Conservation (phyloP, 768 basidiomycete genomes). For the Psilocybe sp. region DNA sequence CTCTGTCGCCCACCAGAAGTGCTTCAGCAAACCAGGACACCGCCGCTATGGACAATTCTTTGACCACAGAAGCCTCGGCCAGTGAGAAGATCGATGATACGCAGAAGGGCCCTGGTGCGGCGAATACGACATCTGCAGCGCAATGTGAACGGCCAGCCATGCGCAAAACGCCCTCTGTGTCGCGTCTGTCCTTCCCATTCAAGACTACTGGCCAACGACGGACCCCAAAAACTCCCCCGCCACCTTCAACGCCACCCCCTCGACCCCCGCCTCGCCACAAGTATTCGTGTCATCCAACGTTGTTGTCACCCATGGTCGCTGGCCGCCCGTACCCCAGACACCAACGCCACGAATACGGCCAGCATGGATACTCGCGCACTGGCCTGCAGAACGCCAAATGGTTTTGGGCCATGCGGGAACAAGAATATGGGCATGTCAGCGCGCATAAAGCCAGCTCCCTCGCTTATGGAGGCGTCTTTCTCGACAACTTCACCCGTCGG, state of each 20-base stretch:
- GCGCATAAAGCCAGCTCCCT: conserved; percentile 2
- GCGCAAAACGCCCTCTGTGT: conserved; percentile 20
- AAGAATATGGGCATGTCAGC: conserved; percentile 43
- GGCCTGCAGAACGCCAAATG: conserved; percentile 58
- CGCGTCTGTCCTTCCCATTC: conserved; percentile 22
- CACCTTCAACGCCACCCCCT: conserved; percentile 6
- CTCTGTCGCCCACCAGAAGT: conserved; percentile 10
- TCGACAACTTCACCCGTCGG: neutral
- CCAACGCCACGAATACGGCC: conserved; percentile 41
- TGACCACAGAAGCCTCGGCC: neutral
- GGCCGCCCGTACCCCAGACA: conserved; percentile 21
- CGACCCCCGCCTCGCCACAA: conserved; percentile 24
- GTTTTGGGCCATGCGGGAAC: conserved; percentile 59
- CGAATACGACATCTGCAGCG: too few species aligned
- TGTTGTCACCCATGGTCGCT: conserved; percentile 26
- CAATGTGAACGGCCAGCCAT: neutral
- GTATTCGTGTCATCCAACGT: conserved; percentile 36
- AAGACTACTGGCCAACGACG: conserved; percentile 14
- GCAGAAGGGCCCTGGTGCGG: too few species aligned
- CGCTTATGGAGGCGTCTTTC: conserved; percentile 5
- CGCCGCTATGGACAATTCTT: neutral
- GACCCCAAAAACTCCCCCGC: conserved; percentile 12
- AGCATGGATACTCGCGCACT: conserved; percentile 64
- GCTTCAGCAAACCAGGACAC: conserved; percentile 1
- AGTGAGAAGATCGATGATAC: neutral